Evolutionary conservation across 352 stramenopile species (phyloP), one percentile per base, ranked within the genome.

Genomic region (Pythium scleroteichum): DNA sequence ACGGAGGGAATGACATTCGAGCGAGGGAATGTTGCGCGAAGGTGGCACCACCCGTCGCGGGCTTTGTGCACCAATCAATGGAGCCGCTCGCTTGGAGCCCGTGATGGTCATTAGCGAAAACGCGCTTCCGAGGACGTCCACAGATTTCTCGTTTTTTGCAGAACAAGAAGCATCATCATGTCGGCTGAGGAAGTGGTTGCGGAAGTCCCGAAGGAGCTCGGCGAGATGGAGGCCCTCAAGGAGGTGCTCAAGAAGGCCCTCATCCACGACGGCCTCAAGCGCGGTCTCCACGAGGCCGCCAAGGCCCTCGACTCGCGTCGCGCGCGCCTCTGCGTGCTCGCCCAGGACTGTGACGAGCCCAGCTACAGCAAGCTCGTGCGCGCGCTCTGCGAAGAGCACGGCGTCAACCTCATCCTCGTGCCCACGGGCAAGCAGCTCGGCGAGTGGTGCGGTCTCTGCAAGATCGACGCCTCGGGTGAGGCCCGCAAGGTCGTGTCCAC

Each of bases 351-450:
- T 88, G 97, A 99, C 78, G 98, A 99, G 77, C 95, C 96, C 48
- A 98, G 98, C 78, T 99, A 99, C 95, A 98, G 95, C 74, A 99
- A 99, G 85, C 90, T 99, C 69, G 97, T 99, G 69, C 96, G 96
- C 69, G 97, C 96, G 54, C 79, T 97, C 61, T 97, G 91, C 80
- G 85, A 95, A 66, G 88, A 97, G 76, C 88, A 96, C 78, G 85
- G 91, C 73, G 89, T 97, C 71, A 96, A 96, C 82, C 87, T 97
- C 75, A 96, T 97, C 71, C 82, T 96, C 68, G 88, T 97, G 52
- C 87, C 90, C 19, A 91, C 84, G 68, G 91, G 96, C 67, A 98
- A 99, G 85, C 93, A 99, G 69, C 87, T 99, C 49, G 98, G 97
- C 76, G 96, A 99, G 78, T 99, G 96, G 96, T 99, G 95, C 70